phyloP scores from a whole-genome alignment of 306 rosid genomes.

The Rubus idaeus region DNA sequence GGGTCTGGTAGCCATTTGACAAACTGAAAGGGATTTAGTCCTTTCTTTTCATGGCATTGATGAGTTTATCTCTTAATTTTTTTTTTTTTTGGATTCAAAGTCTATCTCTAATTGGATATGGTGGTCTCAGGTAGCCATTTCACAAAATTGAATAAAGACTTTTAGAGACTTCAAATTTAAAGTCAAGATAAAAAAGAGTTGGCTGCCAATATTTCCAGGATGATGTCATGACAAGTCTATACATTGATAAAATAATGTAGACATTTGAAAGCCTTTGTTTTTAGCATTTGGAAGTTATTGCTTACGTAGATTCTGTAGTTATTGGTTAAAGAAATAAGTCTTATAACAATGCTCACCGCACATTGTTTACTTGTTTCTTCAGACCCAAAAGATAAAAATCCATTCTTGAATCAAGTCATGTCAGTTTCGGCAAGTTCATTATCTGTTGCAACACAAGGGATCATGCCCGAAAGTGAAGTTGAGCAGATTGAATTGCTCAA shows the following conservation, averaged over 20 bases:
- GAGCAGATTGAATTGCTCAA: constrained; percentile 34
- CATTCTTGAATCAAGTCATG: constrained; percentile 24
- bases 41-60: not conserved
- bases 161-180: not conserved
- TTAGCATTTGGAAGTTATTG: not conserved
- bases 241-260: not conserved
- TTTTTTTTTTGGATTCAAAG: no score
- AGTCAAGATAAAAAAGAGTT: not conserved
- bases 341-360: not conserved
- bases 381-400: constrained; percentile 22
- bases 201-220: not conserved
- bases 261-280: not conserved
- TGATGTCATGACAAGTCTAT: not conserved
- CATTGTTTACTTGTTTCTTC: not conserved
- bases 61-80: no score
- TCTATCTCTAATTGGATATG: not conserved
- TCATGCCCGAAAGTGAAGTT: constrained; percentile 10
- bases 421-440: constrained; percentile 29
- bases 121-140: not conserved
- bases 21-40: not conserved
- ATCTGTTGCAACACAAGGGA: constrained; percentile 22
- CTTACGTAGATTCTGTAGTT: not conserved
- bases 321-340: not conserved
- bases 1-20: not conserved
- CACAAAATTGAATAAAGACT: not conserved